Base-by-base conservation (phyloP, 2,329 filamentous ascomycete species). In the Microcyclosporella mali region DNA sequence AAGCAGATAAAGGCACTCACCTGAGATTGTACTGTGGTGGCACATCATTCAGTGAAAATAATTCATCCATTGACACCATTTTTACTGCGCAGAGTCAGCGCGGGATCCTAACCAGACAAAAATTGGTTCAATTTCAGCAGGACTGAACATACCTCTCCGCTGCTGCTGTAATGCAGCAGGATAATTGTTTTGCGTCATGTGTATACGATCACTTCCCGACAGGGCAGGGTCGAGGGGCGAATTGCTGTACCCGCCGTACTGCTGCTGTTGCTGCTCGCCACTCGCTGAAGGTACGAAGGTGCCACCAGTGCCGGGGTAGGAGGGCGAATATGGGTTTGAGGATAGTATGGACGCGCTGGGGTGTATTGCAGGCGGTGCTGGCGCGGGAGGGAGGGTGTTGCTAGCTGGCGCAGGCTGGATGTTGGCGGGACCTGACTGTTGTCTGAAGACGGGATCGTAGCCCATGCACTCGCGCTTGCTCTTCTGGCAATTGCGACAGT, bases 401-500 rank as follows among this genome's bases (percentile, higher is more conserved):
- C 34, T 44, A 15, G 33, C 37, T 33, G 81, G 79, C 10, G 81
- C 79, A 15, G 84, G 78, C 63, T 90, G 85, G 50, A 88, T 84
- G 51, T 81, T 77, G 36, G 84, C 75, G 21, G 84, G 84, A 40
- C 81, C 79, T 34, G 76, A 69, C 57, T 83, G 79, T 50, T 82
- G 78, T 67, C 88, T 86, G 70, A 90, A 92, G 59, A 90, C 86
- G 29, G 86, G 85, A 60, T 92, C 86, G 77, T 92, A 92, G 42
- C 86, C 86, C 37, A 88, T 64, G 61, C 86, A 92, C 58, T 90
- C 85, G 60, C 86, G 85, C 69, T 90, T 92, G 55, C 84, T 88
- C 66, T 92, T 92, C 61, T 84, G 82, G 70, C 86, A 92, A 62
- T 92, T 88, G 69, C 88, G 82, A 73, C 92, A 98, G 47, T 84